These are phyloP conservation scores for Termitomyces eurrhizus DNA, from an alignment of 768 basidiomycete genomes.

Conservation along the genomic window DNA sequence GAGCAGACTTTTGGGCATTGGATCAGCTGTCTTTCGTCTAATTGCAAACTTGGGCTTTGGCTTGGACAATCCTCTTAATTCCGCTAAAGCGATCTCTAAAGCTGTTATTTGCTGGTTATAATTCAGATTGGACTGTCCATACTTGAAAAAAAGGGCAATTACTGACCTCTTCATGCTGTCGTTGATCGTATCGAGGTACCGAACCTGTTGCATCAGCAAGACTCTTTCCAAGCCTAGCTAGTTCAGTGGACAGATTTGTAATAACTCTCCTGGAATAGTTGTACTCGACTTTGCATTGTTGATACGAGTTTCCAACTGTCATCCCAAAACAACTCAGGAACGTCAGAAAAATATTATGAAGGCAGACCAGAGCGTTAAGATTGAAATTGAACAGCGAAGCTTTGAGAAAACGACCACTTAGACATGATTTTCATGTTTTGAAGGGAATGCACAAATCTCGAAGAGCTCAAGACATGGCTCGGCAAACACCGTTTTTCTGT, in stretches of 20 bases:
- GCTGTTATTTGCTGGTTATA: constrained; percentile 57
- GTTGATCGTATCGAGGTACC: constrained; percentile 71
- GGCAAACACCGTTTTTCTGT: neutral
- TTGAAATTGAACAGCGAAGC: constrained; percentile 50
- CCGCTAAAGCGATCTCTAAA: constrained; percentile 54
- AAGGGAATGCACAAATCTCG: neutral
- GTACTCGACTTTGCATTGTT: constrained; percentile 30
- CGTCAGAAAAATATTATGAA: constrained; percentile 4
- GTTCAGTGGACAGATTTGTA: constrained; percentile 44
- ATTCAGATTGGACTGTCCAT: constrained; percentile 9
- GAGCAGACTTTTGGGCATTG: constrained; percentile 10
- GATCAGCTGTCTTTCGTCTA: constrained; percentile 38
- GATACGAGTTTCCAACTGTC: constrained; percentile 47
- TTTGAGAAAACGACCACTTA: constrained; percentile 45
- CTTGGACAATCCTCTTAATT: constrained; percentile 38
- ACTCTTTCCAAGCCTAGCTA: constrained; percentile 57
- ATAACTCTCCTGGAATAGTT: constrained; percentile 26
- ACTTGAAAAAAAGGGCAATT: neutral
- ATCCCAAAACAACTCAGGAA: constrained; percentile 15
- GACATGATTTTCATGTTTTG: constrained; percentile 5
- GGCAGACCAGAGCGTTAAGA: constrained; percentile 46
- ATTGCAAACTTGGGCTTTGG: constrained; percentile 64
- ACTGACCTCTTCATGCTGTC: constrained; percentile 65
- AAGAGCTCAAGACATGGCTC: neutral
- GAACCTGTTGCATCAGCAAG: constrained; percentile 61